A percentile compares a stretch with the other conserved stretches of the same genome.
Conservation (phyloP, 2,329 filamentous ascomycete species). For the Arthrobotrys entomopaga region DNA sequence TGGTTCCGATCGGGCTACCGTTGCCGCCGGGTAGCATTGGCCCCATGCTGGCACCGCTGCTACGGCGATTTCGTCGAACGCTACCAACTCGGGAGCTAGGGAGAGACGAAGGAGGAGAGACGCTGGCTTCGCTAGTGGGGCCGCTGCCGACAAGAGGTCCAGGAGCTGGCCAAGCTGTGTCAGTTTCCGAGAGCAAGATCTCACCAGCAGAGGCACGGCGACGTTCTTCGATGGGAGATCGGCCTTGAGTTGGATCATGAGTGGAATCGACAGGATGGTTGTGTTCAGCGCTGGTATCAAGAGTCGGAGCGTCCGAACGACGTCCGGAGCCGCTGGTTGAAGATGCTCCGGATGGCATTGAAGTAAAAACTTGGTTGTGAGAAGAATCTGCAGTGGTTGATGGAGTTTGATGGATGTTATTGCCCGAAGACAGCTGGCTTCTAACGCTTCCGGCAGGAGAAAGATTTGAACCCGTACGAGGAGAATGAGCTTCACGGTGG, state of each 20-base stretch:
- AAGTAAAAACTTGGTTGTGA: constrained; percentile 3
- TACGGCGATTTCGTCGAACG: constrained; percentile 40
- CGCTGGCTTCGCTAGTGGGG: constrained; percentile 34
- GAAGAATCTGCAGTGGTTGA: constrained; percentile 26
- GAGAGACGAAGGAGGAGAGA: constrained; percentile 45
- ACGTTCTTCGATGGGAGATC: constrained; percentile 46
- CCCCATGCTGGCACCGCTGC: constrained; percentile 30
- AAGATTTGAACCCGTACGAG: constrained; percentile 32
- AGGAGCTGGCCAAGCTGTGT: constrained; percentile 44
- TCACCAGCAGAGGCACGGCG: constrained; percentile 50
- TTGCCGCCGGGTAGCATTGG: constrained; percentile 16
- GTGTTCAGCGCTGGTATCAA: constrained; percentile 50
- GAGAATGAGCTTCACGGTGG: constrained; percentile 49
- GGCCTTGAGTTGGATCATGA: constrained; percentile 51
- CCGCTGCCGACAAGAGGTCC: background rate
- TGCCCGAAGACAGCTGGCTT: constrained; percentile 26
- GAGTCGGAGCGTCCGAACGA: constrained; percentile 19
- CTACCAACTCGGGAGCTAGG: constrained; percentile 43
- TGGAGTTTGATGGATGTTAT: constrained; percentile 7
- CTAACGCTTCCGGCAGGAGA: constrained; percentile 40
- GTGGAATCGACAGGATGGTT: constrained; percentile 45
- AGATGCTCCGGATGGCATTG: constrained; percentile 2
- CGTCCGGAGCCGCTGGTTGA: constrained; percentile 8
- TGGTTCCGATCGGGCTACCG: constrained; percentile 42
- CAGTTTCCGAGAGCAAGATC: constrained; percentile 51